phyloP scores from a whole-genome alignment of 345 rosid species.

The Eucalyptus curtisii region DNA sequence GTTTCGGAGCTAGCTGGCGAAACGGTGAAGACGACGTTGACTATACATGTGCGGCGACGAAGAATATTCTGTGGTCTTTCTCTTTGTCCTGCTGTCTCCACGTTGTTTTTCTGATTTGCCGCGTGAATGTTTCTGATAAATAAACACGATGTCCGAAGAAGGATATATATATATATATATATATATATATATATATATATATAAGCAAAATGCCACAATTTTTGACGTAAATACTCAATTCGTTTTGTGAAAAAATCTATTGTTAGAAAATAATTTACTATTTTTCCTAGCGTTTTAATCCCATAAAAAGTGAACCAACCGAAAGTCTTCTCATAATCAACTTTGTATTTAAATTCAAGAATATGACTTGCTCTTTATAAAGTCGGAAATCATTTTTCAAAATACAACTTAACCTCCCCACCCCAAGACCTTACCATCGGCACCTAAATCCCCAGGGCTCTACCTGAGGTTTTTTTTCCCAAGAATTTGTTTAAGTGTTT shows the following conservation, averaged over 20 bases:
- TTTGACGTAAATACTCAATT: background rate
- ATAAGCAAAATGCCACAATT: background rate
- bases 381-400: background rate
- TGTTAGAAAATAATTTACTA: background rate
- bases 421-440: background rate
- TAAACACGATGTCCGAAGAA: background rate
- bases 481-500: background rate
- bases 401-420: background rate
- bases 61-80: background rate
- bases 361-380: background rate
- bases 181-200: too few species aligned
- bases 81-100: background rate
- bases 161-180: background rate
- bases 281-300: background rate
- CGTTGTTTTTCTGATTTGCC: background rate
- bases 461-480: background rate
- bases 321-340: background rate
- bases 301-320: background rate
- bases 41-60: background rate
- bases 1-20: background rate
- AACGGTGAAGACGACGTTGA: background rate
- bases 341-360: background rate
- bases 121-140: background rate
- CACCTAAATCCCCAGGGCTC: background rate
- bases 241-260: background rate